Base-by-base conservation (phyloP, 2,329 filamentous ascomycete species). In the Endocalyx cinctus region DNA sequence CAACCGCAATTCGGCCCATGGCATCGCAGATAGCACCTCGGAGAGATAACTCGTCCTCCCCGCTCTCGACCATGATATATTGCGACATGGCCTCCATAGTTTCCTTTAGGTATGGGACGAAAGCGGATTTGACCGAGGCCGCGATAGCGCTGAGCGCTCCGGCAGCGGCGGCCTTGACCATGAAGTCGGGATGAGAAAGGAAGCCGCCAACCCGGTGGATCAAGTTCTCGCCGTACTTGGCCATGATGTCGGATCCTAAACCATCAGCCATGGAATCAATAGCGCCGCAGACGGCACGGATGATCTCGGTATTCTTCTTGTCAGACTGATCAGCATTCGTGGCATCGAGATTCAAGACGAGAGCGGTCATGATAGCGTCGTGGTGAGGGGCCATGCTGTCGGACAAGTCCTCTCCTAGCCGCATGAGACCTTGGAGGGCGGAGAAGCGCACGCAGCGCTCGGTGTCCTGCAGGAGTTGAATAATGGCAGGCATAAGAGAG, bases 91-190 rank as follows among this genome's bases (percentile, higher is more conserved):
- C 79, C 43, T 84, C 75, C 87, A 98, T 96, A 17, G 87, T 89
- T 43, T 84, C 74, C 51, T 87, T 79, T 58, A 97, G 95, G 72
- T 85, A 97, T n/a, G 89, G 87, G 50, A 84, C 67, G 70, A 97
- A 98, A 11, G 77, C 78, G 42, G 82, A 76, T 54, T 87, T 85
- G 36, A 92, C 80, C 33, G 89, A 87, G 11, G 83, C 82, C 19
- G 92, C 92, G 47, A 97, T 86, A 26, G 90, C 89, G 37, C 92
- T 90, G 27, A 96, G 77, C 31, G 90, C 92, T 48, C 87, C 85
- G 39, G 90, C 87, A 33, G 90, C 86, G 30, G 88, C 81, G 50
- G 84, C 83, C 74, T 95, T 95, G 62, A 95, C 83, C 61, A 86
- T 89, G 60, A 82, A 82, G 56, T 97, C 88, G 17, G 84, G 79